Percentiles rank a stretch among this genome's conserved stretches.
Conservation (phyloP, 495 filamentous ascomycete genomes). For the Podospora conica region DNA sequence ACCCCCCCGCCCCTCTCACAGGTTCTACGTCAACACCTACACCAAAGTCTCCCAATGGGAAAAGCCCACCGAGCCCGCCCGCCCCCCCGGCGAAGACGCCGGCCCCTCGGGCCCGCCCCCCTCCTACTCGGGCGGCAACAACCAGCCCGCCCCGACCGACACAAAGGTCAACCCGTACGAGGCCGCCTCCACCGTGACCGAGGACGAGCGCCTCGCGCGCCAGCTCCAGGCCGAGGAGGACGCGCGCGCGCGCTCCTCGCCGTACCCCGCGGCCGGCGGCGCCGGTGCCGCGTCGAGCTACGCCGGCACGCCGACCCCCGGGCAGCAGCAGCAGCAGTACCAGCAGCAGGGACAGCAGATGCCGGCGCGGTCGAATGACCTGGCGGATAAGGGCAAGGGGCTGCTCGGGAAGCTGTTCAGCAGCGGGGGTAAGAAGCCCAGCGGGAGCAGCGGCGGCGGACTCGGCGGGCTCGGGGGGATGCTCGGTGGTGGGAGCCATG, state of each 20-base stretch:
- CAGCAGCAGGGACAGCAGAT: conserved; percentile 23
- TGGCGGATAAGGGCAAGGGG: conserved; percentile 39
- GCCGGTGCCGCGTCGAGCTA: conserved; percentile 24
- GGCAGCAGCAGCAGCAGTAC: not conserved
- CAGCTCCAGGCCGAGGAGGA: conserved; percentile 80
- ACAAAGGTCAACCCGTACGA: conserved; percentile 61
- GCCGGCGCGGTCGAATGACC: conserved; percentile 32
- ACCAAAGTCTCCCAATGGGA: conserved; percentile 90
- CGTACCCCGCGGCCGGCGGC: conserved; percentile 1
- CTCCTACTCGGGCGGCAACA: conserved; percentile 48
- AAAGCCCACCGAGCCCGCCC: conserved; percentile 56
- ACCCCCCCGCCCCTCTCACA: conserved; percentile 26
- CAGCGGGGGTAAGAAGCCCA: no score
- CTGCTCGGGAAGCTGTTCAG: conserved; percentile 42
- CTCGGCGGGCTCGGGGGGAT: conserved; percentile 10
- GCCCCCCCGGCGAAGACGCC: conserved; percentile 33
- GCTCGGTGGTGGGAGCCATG: conserved; percentile 11
- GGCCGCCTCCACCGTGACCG: conserved; percentile 36
- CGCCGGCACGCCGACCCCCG: conserved; percentile 17
- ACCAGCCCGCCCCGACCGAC: conserved; percentile 41
- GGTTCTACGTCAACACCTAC: conserved; percentile 84
- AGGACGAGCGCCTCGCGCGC: conserved; percentile 68
- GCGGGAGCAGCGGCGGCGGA: conserved; percentile 11
- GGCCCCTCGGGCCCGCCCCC: conserved; percentile 55
- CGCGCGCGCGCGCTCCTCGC: conserved; percentile 42